These are phyloP conservation scores for Apiotrichum brassicae DNA, from an alignment of 1,284 basidiomycete species.

Conservation along the genomic window DNA sequence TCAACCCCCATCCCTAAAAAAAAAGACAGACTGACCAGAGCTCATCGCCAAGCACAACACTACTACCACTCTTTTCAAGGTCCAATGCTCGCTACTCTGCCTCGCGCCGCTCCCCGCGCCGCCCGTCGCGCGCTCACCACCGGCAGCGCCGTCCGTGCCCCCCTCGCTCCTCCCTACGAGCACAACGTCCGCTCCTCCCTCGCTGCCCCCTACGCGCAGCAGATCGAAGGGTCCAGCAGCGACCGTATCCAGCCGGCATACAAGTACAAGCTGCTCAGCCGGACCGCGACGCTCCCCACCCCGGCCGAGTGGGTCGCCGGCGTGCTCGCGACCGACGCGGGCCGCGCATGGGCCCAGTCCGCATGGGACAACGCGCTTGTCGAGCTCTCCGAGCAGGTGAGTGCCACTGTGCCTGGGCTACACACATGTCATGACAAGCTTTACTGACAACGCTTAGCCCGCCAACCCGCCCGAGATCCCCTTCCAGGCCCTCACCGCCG, in stretches of 20 bases:
- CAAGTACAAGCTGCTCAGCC: slow-evolving; percentile 9
- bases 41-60: too few relatives aligned
- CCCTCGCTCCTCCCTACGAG: slow-evolving; percentile 16
- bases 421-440: too few relatives aligned
- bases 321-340: slow-evolving; percentile 8
- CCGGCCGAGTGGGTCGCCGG: slow-evolving; percentile 10
- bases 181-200: slow-evolving; percentile 11
- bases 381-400: slow-evolving; percentile 12
- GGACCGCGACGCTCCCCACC: not conserved
- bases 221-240: not conserved
- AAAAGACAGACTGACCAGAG: too few relatives aligned
- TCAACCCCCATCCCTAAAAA: too few relatives aligned
- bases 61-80: too few relatives aligned
- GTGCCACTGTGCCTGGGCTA: not conserved
- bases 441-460: slow-evolving; percentile 3
- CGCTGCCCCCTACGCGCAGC: slow-evolving; percentile 16
- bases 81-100: slow-evolving; percentile 15
- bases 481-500: slow-evolving; percentile 25
- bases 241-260: slow-evolving; percentile 14
- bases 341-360: slow-evolving; percentile 11
- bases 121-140: slow-evolving; percentile 17
- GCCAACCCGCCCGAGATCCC: slow-evolving; percentile 23
- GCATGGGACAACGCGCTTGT: slow-evolving; percentile 10
- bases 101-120: slow-evolving; percentile 15
- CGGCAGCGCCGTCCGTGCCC: slow-evolving; percentile 10